Percentiles rank a stretch among this genome's conserved stretches.
These are phyloP conservation scores for Epichloe festucae DNA, from an alignment of 2,329 filamentous ascomycete species.

Conservation along the genomic window DNA sequence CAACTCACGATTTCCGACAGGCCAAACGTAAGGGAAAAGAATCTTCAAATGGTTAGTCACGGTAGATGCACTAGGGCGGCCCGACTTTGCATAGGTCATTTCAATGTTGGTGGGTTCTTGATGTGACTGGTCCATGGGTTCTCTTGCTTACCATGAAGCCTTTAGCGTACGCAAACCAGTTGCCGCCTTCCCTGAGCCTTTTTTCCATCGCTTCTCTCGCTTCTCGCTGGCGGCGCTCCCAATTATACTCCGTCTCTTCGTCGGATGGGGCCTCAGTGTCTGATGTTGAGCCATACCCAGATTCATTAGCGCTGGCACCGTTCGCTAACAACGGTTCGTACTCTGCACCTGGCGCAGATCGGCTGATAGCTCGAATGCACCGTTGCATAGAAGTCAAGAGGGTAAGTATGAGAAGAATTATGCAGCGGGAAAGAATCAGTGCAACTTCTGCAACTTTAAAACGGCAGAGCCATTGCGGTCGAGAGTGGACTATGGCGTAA, in stretches of 20 bases:
- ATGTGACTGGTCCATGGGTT: neutral
- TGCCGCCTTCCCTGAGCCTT: slow-evolving; percentile 59
- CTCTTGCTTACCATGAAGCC: slow-evolving; percentile 44
- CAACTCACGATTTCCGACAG: slow-evolving; percentile 49
- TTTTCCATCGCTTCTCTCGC: slow-evolving; percentile 49
- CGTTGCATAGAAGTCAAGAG: slow-evolving; percentile 10
- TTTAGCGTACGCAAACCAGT: slow-evolving; percentile 65
- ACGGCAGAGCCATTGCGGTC: slow-evolving; percentile 1
- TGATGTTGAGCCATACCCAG: slow-evolving; percentile 31
- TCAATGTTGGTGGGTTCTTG: no score
- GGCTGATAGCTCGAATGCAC: slow-evolving; percentile 13
- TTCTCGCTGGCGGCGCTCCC: slow-evolving; percentile 38
- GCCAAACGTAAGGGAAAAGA: slow-evolving; percentile 71
- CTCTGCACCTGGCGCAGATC: slow-evolving; percentile 36
- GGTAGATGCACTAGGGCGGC: neutral
- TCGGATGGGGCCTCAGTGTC: slow-evolving; percentile 24
- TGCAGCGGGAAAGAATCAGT: slow-evolving; percentile 9
- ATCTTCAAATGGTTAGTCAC: slow-evolving; percentile 31
- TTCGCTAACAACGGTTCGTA: slow-evolving; percentile 41
- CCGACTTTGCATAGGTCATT: no score
- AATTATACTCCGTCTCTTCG: slow-evolving; percentile 37
- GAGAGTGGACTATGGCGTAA: slow-evolving; percentile 8
- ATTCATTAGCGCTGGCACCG: slow-evolving; percentile 10
- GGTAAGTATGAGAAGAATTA: slow-evolving; percentile 19
- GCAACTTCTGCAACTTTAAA: slow-evolving; percentile 14